Evolutionary conservation across 108 stramenopile species (phyloP).

Genomic region (Pseudonitzschia pungens): DNA sequence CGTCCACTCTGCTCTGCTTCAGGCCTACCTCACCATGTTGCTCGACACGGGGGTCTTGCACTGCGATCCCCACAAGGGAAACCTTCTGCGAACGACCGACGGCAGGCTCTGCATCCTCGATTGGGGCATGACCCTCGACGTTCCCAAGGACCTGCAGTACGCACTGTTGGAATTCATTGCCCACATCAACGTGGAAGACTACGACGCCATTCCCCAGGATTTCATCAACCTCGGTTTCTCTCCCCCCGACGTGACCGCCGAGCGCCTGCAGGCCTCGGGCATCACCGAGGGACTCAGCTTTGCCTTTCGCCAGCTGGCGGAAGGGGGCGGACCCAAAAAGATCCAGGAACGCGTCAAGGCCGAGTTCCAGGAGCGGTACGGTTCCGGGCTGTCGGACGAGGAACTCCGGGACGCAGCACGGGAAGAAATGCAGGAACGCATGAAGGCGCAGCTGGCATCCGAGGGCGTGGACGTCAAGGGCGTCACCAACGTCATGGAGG

Average conservation of each 20-base stretch:
- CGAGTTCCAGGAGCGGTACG: constrained; percentile 74
- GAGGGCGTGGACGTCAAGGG: constrained; percentile 82
- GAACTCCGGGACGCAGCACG: constrained; percentile 59
- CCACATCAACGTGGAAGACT: constrained; percentile 86
- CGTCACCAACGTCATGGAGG: constrained; percentile 79
- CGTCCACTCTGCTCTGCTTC: too few relatives aligned
- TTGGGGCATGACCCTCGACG: constrained; percentile 86
- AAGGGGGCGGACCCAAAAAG: constrained; percentile 76
- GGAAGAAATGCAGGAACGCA: constrained; percentile 70
- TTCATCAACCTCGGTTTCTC: constrained; percentile 80
- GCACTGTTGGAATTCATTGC: constrained; percentile 88
- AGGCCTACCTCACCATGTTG: constrained; percentile 81
- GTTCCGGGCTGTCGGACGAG: constrained; percentile 51
- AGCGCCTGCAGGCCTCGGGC: constrained; percentile 55
- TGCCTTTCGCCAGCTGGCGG: constrained; percentile 66
- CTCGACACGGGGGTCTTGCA: constrained; percentile 78
- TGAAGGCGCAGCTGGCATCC: constrained; percentile 67
- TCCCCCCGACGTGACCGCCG: constrained; percentile 60
- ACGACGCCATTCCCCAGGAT: constrained; percentile 80
- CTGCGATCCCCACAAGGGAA: constrained; percentile 59
- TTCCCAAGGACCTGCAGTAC: constrained; percentile 75
- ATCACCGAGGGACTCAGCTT: constrained; percentile 79
- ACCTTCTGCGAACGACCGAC: constrained; percentile 79
- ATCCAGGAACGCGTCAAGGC: constrained; percentile 78
- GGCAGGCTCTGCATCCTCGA: constrained; percentile 84